A percentile compares a stretch with the other conserved stretches of the same genome.
Evolutionary conservation across 345 rosid genomes (phyloP).

Genomic region (Gossypium herbaceum): DNA sequence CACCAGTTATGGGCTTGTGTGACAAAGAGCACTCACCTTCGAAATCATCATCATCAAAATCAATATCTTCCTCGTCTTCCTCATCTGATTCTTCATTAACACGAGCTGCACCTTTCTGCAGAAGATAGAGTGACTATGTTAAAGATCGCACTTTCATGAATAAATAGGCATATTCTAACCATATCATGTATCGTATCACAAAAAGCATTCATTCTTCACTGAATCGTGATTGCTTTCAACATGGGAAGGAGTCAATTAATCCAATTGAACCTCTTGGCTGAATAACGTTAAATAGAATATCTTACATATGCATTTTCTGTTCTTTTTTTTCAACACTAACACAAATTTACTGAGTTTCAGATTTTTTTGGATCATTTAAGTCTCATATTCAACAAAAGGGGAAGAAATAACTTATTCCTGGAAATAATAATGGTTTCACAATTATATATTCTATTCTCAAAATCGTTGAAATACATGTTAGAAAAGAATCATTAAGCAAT

Average conservation of each 20-base stretch:
- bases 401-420: not conserved
- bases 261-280: not conserved
- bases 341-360: not conserved
- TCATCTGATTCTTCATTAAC: slow-evolving; percentile 54
- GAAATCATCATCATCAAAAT: slow-evolving; percentile 87
- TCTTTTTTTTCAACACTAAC: not conserved
- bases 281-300: not conserved
- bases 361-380: not conserved
- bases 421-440: not conserved
- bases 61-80: slow-evolving; percentile 85
- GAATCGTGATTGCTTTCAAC: slow-evolving; percentile 2
- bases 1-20: not conserved
- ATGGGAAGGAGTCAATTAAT: not conserved
- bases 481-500: not conserved
- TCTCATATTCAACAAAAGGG: not conserved
- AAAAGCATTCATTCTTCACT: not conserved
- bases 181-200: not conserved
- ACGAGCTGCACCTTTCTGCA: slow-evolving; percentile 71
- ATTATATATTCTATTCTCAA: not conserved
- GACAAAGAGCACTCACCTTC: slow-evolving; percentile 50
- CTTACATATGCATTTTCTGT: not conserved
- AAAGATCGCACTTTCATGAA: not conserved
- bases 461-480: not conserved
- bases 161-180: not conserved
- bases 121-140: slow-evolving; percentile 8